Percentiles rank a stretch among this genome's conserved stretches.
phyloP scores from a whole-genome alignment of 2,329 filamentous ascomycete genomes.

The Cercospora sp. region DNA sequence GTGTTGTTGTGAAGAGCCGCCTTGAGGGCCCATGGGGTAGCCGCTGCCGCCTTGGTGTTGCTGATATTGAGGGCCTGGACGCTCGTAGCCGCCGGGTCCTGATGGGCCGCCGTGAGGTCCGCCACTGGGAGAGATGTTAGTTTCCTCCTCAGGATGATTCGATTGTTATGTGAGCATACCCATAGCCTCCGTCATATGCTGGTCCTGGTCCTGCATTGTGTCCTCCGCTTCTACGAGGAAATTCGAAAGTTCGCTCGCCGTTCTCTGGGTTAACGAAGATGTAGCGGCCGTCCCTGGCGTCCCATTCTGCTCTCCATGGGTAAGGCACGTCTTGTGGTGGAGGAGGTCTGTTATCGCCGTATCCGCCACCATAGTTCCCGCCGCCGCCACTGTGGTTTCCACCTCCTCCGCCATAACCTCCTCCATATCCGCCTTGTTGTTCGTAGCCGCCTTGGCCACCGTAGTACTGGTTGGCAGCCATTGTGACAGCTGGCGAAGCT shows the following conservation, averaged over 20 bases:
- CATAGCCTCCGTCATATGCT: slow-evolving; percentile 29
- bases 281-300: slow-evolving; percentile 44
- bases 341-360: slow-evolving; percentile 10
- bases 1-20: slow-evolving; percentile 15
- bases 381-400: background rate
- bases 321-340: slow-evolving; percentile 41
- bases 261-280: slow-evolving; percentile 51
- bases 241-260: slow-evolving; percentile 46
- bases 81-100: slow-evolving; percentile 18
- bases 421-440: background rate
- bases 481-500: background rate
- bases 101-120: slow-evolving; percentile 28
- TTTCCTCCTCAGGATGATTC: too few species aligned
- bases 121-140: slow-evolving; percentile 15
- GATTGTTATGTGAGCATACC: too few species aligned
- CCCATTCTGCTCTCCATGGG: slow-evolving; percentile 51
- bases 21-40: slow-evolving; percentile 22
- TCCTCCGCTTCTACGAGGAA: slow-evolving; percentile 34
- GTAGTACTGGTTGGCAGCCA: slow-evolving; percentile 10
- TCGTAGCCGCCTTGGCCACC: slow-evolving; percentile 15
- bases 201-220: slow-evolving; percentile 2
- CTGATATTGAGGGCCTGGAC: slow-evolving; percentile 18
- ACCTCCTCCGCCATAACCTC: slow-evolving; percentile 3
- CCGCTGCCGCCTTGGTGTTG: slow-evolving; percentile 14
- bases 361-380: background rate